Base-by-base conservation (phyloP, 495 filamentous ascomycete species). In the Penicillium cinerascens region DNA sequence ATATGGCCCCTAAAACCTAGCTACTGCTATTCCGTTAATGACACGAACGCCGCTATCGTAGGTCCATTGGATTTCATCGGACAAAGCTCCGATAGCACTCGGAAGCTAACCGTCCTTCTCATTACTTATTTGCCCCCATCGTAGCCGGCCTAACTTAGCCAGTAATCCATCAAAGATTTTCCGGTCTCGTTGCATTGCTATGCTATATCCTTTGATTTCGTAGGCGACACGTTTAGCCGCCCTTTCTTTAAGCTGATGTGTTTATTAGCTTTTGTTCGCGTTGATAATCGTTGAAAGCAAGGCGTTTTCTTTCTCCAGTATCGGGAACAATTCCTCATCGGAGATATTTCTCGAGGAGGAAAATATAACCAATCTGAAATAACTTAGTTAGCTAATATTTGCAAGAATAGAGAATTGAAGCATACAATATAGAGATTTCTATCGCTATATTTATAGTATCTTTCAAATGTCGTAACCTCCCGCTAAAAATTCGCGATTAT, bases 131-230 rank as follows among this genome's bases (percentile, higher is more conserved):
- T 44, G 41, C 17, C 41, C 41, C 26, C 21, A 16, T 37, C 29
- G 41, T 44, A 51, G 29, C n/a, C 21, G 26, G 33, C 21, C 1
- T 23, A 44, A 18, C 21, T 51, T 29, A n/a, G 21, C 21, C 29
- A 51, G 22, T 7, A 44, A 29, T 39, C 20, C 41, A 43, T 50
- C n/a, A n/a, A 39, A 44, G 16, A 51, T n/a, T 6, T 51, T 36
- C 27, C 41, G 40, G 33, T 16, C 17, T 17, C 17, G 33, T 18
- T 44, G 26, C 17, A 44, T 44, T 44, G 17, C 49, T 38, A 44
- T 51, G 18, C 22, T 41, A 43, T 44, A 22, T 33, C 41, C 41
- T 42, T 41, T 22, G n/a, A 50, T 42, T 41, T 50, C 25, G 39
- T 25, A 50, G 29, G 21, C 20, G 20, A 50, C 42, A 2, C 39